Evolutionary conservation across 176 grass and related monocot genomes (phyloP).

Genomic region (Triticum timopheevii): DNA sequence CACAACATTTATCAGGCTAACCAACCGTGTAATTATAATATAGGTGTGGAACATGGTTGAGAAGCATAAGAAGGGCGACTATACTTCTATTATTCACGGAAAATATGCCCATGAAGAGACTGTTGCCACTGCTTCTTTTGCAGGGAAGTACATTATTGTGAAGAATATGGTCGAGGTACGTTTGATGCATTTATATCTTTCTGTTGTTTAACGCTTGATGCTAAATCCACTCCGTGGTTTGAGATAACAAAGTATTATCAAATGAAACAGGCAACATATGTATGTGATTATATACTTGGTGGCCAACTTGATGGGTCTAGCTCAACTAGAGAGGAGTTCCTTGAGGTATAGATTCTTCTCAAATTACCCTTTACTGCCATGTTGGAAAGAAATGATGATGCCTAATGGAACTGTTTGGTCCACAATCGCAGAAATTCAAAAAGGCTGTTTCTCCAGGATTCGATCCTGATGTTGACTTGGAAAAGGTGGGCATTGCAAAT

Average conservation of each 20-base stretch:
- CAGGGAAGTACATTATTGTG: constrained; percentile 80
- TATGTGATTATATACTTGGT: constrained; percentile 95
- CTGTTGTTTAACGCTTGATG: constrained; percentile 3
- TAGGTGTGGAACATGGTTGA: constrained; percentile 99
- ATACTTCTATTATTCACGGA: constrained; percentile 93
- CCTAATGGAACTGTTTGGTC: not conserved
- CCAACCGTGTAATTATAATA: not conserved
- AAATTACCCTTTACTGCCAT: not conserved
- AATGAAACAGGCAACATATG: constrained; percentile 69
- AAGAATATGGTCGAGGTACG: constrained; percentile 90
- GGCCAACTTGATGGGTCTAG: constrained; percentile 91
- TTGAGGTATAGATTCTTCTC: constrained; percentile 50
- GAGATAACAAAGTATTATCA: constrained; percentile 7
- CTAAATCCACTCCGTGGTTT: not conserved
- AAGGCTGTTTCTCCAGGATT: constrained; percentile 81
- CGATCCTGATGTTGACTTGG: constrained; percentile 92
- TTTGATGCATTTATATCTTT: not conserved
- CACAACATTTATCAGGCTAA: not conserved
- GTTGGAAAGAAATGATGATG: constrained; percentile 4
- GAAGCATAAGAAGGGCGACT: constrained; percentile 99
- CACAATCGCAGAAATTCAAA: constrained; percentile 83
- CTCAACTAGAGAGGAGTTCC: constrained; percentile 84
- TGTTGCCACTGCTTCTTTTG: constrained; percentile 95
- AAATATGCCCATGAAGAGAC: constrained; percentile 98
- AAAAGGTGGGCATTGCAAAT: constrained; percentile 94